A percentile compares a stretch with the other conserved stretches of the same genome.
Evolutionary conservation across 2,329 filamentous ascomycete species (phyloP).

Genomic region (Dothideomycetes sp.): DNA sequence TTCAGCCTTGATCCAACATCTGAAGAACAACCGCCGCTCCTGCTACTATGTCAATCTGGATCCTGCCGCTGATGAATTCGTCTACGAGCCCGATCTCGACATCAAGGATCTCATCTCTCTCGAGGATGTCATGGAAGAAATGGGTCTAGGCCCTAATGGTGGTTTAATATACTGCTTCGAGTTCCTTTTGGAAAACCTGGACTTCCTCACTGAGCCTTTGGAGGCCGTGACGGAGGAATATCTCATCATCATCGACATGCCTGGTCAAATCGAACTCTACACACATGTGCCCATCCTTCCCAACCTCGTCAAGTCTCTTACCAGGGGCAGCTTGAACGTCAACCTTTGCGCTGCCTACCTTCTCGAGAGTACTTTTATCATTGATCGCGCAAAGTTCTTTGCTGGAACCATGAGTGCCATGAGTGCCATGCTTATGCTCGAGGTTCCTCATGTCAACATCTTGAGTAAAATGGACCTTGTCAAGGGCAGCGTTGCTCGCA

Average conservation of each 20-base stretch:
- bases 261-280: conserved; percentile 96
- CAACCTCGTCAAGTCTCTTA: conserved; percentile 69
- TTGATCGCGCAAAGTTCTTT: conserved; percentile 96
- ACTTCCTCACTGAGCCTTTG: conserved; percentile 77
- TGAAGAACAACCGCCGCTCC: conserved; percentile 81
- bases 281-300: conserved; percentile 92
- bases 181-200: conserved; percentile 86
- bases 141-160: conserved; percentile 81
- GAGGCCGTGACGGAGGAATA: conserved; percentile 87
- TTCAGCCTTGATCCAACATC: conserved; percentile 82
- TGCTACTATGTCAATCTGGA: conserved; percentile 98
- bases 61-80: conserved; percentile 85
- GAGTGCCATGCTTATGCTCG: conserved; percentile 98
- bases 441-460: conserved; percentile 92
- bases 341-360: conserved; percentile 89
- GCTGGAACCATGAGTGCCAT: conserved; percentile 90
- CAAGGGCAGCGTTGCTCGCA: conserved; percentile 76
- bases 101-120: conserved; percentile 92
- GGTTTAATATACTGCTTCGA: conserved; percentile 95
- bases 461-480: conserved; percentile 97
- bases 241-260: conserved; percentile 97
- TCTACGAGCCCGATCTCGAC: conserved; percentile 83
- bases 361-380: conserved; percentile 88
- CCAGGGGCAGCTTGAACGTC: conserved; percentile 73
- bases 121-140: conserved; percentile 93